phyloP scores from a whole-genome alignment of 2,329 filamentous ascomycete genomes.

The Trichophyton benhamiae region DNA sequence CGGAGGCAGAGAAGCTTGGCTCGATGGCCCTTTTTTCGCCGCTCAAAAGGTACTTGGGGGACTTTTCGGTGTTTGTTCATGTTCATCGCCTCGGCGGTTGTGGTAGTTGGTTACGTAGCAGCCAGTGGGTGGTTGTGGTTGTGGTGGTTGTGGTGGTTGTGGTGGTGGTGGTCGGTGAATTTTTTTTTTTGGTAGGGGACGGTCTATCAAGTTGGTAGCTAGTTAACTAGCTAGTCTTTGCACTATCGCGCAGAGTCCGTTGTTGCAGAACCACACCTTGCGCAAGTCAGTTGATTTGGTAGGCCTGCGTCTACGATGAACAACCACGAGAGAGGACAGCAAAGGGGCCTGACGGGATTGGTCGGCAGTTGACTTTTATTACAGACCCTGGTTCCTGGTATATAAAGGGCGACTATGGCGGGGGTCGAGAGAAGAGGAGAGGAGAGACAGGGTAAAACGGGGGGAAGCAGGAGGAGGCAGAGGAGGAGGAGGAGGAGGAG shows the following conservation, averaged over 20 bases:
- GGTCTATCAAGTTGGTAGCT: too few relatives aligned
- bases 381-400: not conserved
- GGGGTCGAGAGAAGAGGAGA: conserved; percentile 12
- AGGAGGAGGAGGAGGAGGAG: conserved; percentile 12
- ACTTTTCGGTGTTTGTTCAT: not conserved
- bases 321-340: not conserved
- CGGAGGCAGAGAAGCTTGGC: not conserved
- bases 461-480: conserved; percentile 12
- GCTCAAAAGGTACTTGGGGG: not conserved
- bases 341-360: not conserved
- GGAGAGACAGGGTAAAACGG: conserved; percentile 8
- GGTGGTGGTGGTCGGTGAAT: not conserved
- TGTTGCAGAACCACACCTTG: too few relatives aligned
- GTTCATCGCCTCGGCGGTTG: not conserved
- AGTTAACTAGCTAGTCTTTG: too few relatives aligned
- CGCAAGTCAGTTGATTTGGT: too few relatives aligned
- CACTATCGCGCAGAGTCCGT: too few relatives aligned
- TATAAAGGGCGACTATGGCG: conserved; percentile 10
- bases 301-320: not conserved
- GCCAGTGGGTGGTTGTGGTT: not conserved
- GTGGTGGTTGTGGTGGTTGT: not conserved
- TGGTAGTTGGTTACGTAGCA: not conserved
- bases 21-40: not conserved
- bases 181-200: too few relatives aligned
- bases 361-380: not conserved